Percentiles rank a stretch among this genome's conserved stretches.
Conservation (phyloP, 495 filamentous ascomycete species). For the Eremomyces bilateralis region DNA sequence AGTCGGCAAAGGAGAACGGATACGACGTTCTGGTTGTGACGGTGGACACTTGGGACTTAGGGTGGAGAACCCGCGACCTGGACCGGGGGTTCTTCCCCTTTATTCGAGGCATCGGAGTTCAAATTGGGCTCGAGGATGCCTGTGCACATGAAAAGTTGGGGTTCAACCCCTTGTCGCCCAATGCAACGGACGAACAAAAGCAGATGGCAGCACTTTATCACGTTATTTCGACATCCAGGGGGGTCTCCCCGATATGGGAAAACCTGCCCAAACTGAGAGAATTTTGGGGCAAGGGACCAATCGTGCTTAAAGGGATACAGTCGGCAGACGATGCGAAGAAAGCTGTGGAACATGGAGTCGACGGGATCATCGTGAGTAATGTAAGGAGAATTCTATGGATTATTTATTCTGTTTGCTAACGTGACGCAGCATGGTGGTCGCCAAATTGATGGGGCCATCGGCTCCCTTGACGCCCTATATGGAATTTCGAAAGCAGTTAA, state of each 20-base stretch:
- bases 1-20: background rate
- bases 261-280: background rate
- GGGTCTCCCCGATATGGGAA: background rate
- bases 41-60: background rate
- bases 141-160: background rate
- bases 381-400: too few relatives aligned
- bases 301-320: conserved; percentile 35
- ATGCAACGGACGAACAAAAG: background rate
- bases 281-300: conserved; percentile 29
- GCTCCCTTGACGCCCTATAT: conserved; percentile 13
- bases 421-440: conserved; percentile 25
- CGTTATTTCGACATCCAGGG: too few relatives aligned
- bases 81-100: background rate
- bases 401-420: too few relatives aligned
- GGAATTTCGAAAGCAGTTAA: conserved; percentile 15
- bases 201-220: background rate
- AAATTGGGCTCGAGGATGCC: background rate
- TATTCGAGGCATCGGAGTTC: background rate
- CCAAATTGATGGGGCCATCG: conserved; percentile 19
- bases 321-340: conserved; percentile 29
- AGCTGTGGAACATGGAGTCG: conserved; percentile 30
- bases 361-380: conserved; percentile 39
- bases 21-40: background rate
- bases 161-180: background rate
- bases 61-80: background rate